phyloP scores from a whole-genome alignment of 768 basidiomycete genomes.

The Mycena sanguinolenta region DNA sequence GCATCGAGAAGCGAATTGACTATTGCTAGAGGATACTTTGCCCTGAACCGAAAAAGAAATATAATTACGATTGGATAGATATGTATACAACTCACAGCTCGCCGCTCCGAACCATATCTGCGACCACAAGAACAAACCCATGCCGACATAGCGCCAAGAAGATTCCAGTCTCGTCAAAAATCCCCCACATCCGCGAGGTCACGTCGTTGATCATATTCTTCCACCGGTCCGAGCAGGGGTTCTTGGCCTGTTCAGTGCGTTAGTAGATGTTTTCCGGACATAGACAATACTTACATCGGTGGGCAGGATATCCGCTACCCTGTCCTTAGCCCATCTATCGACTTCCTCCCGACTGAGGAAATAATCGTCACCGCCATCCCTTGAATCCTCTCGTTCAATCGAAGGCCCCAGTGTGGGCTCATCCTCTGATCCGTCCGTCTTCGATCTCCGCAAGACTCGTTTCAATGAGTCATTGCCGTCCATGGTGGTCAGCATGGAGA shows the following conservation, averaged over 20 bases:
- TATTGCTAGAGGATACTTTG: too few species aligned
- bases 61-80: too few species aligned
- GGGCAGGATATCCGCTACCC: not conserved
- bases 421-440: not conserved
- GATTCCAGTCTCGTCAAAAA: not conserved
- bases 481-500: not conserved
- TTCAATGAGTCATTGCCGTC: not conserved
- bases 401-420: not conserved
- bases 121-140: not conserved
- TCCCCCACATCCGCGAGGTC: too few species aligned
- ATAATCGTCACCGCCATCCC: not conserved
- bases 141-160: not conserved
- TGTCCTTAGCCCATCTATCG: not conserved
- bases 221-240: too few species aligned
- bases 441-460: not conserved
- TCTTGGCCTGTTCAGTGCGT: not conserved
- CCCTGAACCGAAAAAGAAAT: too few species aligned
- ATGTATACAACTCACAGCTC: too few species aligned
- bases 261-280: not conserved
- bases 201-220: too few species aligned
- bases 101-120: not conserved
- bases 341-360: not conserved
- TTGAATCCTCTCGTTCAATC: not conserved
- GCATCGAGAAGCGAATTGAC: too few species aligned
- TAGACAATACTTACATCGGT: not conserved